Conservation (phyloP, 192 early-diverging fungal genomes). For the Coemansia asiatica region DNA sequence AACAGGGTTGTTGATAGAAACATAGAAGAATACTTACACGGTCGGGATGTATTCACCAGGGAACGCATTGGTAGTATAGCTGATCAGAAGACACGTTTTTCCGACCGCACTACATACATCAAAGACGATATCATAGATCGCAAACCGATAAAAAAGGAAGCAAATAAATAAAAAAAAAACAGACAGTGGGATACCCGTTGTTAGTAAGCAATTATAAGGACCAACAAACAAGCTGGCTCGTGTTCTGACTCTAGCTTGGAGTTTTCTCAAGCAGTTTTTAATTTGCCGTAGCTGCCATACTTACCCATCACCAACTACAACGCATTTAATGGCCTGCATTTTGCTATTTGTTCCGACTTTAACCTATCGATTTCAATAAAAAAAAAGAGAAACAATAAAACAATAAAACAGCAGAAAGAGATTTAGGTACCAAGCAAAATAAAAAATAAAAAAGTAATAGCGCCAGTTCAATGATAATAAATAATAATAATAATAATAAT, state of each 20-base stretch:
- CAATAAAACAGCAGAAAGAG: slow-evolving; percentile 19
- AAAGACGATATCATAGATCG: slow-evolving; percentile 1
- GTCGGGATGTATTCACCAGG: slow-evolving; percentile 99
- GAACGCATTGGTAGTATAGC: slow-evolving; percentile 99
- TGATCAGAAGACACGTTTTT: slow-evolving; percentile 96
- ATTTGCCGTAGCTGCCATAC: slow-evolving; percentile 5
- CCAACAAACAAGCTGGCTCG: too few species aligned
- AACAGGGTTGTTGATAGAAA: background rate
- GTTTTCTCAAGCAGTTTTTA: background rate
- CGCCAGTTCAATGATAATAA: background rate
- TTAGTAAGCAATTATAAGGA: too few species aligned
- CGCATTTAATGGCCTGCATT: slow-evolving; percentile 90
- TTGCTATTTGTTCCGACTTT: slow-evolving; percentile 13
- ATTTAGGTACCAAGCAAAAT: slow-evolving; percentile 9
- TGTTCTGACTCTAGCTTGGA: background rate
- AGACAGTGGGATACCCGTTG: background rate
- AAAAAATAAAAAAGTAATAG: background rate
- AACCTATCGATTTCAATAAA: slow-evolving; percentile 22
- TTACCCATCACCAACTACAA: slow-evolving; percentile 84
- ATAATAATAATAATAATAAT: slow-evolving; percentile 6
- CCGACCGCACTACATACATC: slow-evolving; percentile 72
- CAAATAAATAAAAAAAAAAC: background rate
- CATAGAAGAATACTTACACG: slow-evolving; percentile 72
- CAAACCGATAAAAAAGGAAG: too few species aligned
- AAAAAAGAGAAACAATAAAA: slow-evolving; percentile 55